Evolutionary conservation across 148 eudicot species (phyloP).

Genomic region (Amaranthus cruentus): DNA sequence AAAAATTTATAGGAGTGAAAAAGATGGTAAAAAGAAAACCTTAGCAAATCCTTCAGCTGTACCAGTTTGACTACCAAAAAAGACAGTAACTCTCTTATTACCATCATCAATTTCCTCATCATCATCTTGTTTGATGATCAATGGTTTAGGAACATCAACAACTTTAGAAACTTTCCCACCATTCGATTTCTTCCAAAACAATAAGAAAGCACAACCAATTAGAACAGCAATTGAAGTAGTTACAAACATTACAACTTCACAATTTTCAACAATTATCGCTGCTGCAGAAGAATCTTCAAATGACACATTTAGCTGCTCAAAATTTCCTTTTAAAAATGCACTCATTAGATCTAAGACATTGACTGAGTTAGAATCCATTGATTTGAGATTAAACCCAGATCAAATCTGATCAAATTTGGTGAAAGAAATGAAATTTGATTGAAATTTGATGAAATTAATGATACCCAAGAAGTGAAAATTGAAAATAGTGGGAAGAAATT

Average conservation of each 20-base stretch:
- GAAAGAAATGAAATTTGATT: slow-evolving; percentile 1
- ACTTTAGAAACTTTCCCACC: slow-evolving; percentile 32
- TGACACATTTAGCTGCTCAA: slow-evolving; percentile 44
- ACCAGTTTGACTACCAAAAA: slow-evolving; percentile 93
- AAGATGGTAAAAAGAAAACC: slow-evolving; percentile 28
- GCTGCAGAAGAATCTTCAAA: slow-evolving; percentile 35
- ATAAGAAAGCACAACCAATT: slow-evolving; percentile 50
- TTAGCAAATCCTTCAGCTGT: slow-evolving; percentile 98
- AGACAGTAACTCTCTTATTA: slow-evolving; percentile 63
- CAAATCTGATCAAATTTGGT: background rate
- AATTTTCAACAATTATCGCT: slow-evolving; percentile 48
- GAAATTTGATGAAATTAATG: slow-evolving; percentile 8
- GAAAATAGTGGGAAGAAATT: background rate
- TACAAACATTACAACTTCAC: slow-evolving; percentile 49
- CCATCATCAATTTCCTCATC: slow-evolving; percentile 73
- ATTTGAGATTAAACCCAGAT: slow-evolving; percentile 19
- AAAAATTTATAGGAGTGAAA: background rate
- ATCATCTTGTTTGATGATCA: slow-evolving; percentile 40
- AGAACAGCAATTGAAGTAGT: slow-evolving; percentile 71
- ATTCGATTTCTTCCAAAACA: slow-evolving; percentile 53
- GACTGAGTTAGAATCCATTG: slow-evolving; percentile 56
- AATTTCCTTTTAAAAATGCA: slow-evolving; percentile 43
- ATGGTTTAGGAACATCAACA: slow-evolving; percentile 36
- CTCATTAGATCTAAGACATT: slow-evolving; percentile 73
- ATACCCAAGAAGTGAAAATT: slow-evolving; percentile 18